Base-by-base conservation (phyloP, 768 basidiomycete genomes). In the Boletus tomentosulus region DNA sequence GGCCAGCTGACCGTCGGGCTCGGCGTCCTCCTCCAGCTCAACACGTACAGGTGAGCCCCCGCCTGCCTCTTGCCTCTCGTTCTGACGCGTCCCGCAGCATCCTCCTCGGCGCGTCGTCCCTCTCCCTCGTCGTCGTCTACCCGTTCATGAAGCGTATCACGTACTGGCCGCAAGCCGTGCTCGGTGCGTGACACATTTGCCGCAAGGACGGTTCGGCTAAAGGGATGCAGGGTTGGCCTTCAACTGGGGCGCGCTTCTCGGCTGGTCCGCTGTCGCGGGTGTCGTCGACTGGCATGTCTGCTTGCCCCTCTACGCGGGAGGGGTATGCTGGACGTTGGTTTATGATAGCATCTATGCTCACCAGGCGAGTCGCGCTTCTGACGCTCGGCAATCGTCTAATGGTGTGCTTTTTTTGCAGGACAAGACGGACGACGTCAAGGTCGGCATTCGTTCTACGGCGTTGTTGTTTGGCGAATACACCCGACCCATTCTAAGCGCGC, bases 271-370 rank as follows among this genome's bases (percentile, higher is more conserved):
- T 3, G 85, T 98, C 4, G 82, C 87, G 1, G 92, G 91, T 2
- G 62, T 77, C 2, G 84, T 87, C 3, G 76, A 96, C 64, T 96
- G 92, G 94, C 67, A 67, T 11, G 81, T 95, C 39, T 91, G 89
- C 41, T 71, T 89, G 9, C 92, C 97, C 3, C 78, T 99, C 12
- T 98, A 98, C 64, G 85, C 87, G 1, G 92, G 95, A 8, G 90
- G 92, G 24, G 73, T 94, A 27, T 84, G 84, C 62, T 98, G 95
- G 94, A 95, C 95, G 46, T 79, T 99, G 42, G 90, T 97, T 2
- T 99, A 98, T 66, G 97, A 99, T 62, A 96, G 87, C 46, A 93
- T 98, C 60, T 98, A 98, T 64, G 97, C 97, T 3, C 97, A 99
- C 69, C 96, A 98, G 76, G 92, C 89, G 56, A 30, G 72, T 43